Evolutionary conservation across 2,329 filamentous ascomycete species (phyloP).

Genomic region (Aspergillus luchuensis): DNA sequence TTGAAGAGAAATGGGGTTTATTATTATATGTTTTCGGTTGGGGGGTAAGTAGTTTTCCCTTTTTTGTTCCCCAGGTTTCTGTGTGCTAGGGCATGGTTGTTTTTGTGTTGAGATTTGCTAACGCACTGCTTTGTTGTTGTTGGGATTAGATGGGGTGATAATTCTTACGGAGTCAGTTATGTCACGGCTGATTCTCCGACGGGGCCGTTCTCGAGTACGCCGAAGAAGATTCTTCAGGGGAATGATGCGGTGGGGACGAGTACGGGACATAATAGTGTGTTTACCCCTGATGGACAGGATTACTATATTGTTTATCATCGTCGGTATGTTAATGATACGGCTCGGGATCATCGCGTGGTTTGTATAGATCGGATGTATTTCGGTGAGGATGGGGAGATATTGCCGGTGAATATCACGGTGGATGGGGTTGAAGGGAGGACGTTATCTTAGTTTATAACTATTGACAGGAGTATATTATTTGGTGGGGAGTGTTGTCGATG

Average conservation of each 20-base stretch:
- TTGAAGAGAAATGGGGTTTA: conserved; percentile 47
- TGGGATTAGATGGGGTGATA: conserved; percentile 45
- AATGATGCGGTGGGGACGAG: conserved; percentile 32
- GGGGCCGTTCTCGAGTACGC: conserved; percentile 46
- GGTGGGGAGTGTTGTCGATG: neutral
- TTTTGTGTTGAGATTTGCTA: neutral
- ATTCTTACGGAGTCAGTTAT: conserved; percentile 51
- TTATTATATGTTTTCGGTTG: conserved; percentile 52
- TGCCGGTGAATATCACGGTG: conserved; percentile 44
- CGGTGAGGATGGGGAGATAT: conserved; percentile 47
- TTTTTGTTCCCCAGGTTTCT: neutral
- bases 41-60: conserved; percentile 27
- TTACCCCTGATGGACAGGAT: conserved; percentile 43
- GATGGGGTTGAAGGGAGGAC: conserved; percentile 29
- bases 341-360: conserved; percentile 50
- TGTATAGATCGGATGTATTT: conserved; percentile 55
- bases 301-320: conserved; percentile 54
- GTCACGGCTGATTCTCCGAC: conserved; percentile 44
- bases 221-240: conserved; percentile 40
- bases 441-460: neutral
- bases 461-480: neutral
- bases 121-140: neutral
- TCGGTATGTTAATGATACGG: conserved; percentile 47
- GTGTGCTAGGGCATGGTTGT: neutral
- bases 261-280: conserved; percentile 48